These are phyloP conservation scores for Diaporthe ilicicola DNA, from an alignment of 2,329 filamentous ascomycete species.

Conservation along the genomic window DNA sequence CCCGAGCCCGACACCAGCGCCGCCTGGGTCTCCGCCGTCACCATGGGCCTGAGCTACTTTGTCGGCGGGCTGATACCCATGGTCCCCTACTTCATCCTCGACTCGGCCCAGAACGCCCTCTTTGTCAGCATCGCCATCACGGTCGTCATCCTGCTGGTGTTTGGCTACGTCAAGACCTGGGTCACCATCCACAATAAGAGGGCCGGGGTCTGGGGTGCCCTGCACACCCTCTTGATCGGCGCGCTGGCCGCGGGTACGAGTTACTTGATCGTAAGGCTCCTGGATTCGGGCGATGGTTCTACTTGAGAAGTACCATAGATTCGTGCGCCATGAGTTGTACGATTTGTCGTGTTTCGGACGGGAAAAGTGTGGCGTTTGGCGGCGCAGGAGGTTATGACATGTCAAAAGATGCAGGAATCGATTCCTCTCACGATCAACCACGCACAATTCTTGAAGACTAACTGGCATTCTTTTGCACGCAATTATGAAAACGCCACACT, in stretches of 20 bases:
- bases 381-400: not conserved
- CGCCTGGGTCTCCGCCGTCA: constrained; percentile 66
- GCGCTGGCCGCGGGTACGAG: constrained; percentile 72
- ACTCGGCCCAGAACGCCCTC: constrained; percentile 56
- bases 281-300: constrained; percentile 50
- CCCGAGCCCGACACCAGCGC: constrained; percentile 53
- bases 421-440: not conserved
- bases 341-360: not conserved
- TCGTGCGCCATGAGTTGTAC: not conserved
- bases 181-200: constrained; percentile 59
- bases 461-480: no score
- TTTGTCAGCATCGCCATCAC: constrained; percentile 69
- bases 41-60: constrained; percentile 75
- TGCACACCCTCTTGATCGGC: constrained; percentile 72
- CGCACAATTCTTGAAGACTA: not conserved
- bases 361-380: not conserved
- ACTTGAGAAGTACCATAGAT: constrained; percentile 5
- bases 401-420: not conserved
- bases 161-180: constrained; percentile 72
- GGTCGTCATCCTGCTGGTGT: constrained; percentile 65
- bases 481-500: no score
- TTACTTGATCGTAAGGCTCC: constrained; percentile 67
- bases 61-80: constrained; percentile 76
- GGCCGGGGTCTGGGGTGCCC: constrained; percentile 65
- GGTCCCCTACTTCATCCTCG: constrained; percentile 72